Evolutionary conservation across 495 filamentous ascomycete genomes (phyloP), one percentile per base, ranked within the genome.

Genomic region (Aspergillus olivimuriae): DNA sequence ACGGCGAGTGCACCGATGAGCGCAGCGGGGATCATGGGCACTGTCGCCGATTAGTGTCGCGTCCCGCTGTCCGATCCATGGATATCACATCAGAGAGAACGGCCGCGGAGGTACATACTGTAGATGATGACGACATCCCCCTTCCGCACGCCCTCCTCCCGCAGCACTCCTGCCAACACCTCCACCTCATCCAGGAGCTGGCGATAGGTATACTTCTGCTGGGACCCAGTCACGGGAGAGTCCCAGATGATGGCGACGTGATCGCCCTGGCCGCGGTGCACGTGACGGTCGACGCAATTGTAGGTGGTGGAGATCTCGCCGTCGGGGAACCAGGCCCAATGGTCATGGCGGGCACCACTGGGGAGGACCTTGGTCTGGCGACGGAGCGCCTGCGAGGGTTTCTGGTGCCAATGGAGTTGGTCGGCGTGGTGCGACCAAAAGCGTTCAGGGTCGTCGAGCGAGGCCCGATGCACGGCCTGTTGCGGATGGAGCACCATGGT

Each of bases 21-120:
- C 6, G 90, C 84, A 4, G 87, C 84, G 1, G 90, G 91, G 26
- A 96, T 89, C 90, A 96, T 95, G 42, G 90, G 91, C 90, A 95
- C 86, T 90, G 46, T 9, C 21, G 9, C 18, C 15, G 28, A 28
- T 50, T 22, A 44, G 28, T n/a, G n/a, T n/a, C n/a, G n/a, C 36
- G 36, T 8, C 16, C 5, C 18, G 17, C 11, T 2, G n/a, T n/a
- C 10, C 6, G 10, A 19, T 24, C 22, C 23, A 19, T 12, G 34
- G 17, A 17, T 14, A 9, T 23, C 21, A 10, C n/a, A 30, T 14
- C 16, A 22, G 10, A 18, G 33, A 0, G 10, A 34, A 26, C n/a
- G 23, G 7, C 60, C 2, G 2, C 18, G 3, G 16, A 16, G 18
- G 7, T 9, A 39, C 78, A 48, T 70, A 91, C 87, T 96, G 62